Percentiles rank a stretch among this genome's conserved stretches.
Evolutionary conservation across 257 asterid species (phyloP).

Genomic region (Ophiorrhiza pumila): DNA sequence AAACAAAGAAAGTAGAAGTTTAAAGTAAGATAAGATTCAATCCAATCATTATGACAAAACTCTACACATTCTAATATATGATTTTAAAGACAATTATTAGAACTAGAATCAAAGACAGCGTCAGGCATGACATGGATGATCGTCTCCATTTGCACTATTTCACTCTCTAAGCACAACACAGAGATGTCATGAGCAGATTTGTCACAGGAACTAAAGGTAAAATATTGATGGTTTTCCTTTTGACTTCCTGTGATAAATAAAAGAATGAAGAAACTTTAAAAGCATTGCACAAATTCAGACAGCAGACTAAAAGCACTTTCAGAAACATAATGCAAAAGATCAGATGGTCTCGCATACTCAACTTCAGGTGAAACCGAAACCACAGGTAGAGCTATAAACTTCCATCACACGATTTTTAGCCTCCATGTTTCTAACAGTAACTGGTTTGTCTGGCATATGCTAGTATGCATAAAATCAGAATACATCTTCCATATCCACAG

Average conservation of each 20-base stretch:
- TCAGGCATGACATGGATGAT: background rate
- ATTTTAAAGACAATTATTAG: background rate
- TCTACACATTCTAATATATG: too few relatives aligned
- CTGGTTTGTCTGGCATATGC: background rate
- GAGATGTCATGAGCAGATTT: background rate
- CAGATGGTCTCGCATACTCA: background rate
- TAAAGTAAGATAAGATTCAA: constrained; percentile 17
- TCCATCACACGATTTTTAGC: background rate
- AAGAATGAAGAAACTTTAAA: background rate
- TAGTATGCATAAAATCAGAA: background rate
- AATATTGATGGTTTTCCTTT: background rate
- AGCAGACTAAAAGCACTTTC: background rate
- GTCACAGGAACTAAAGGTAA: background rate
- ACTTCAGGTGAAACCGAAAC: background rate
- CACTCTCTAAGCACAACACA: background rate
- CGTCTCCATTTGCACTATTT: background rate
- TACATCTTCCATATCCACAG: background rate
- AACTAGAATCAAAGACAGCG: background rate
- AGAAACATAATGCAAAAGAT: background rate
- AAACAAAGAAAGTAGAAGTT: constrained; percentile 13
- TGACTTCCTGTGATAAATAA: background rate
- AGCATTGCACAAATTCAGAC: background rate
- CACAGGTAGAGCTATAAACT: background rate
- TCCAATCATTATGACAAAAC: background rate
- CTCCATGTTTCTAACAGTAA: background rate